These are phyloP conservation scores for Gyromitra esculenta DNA, from an alignment of 2,329 filamentous ascomycete species.

Conservation along the genomic window DNA sequence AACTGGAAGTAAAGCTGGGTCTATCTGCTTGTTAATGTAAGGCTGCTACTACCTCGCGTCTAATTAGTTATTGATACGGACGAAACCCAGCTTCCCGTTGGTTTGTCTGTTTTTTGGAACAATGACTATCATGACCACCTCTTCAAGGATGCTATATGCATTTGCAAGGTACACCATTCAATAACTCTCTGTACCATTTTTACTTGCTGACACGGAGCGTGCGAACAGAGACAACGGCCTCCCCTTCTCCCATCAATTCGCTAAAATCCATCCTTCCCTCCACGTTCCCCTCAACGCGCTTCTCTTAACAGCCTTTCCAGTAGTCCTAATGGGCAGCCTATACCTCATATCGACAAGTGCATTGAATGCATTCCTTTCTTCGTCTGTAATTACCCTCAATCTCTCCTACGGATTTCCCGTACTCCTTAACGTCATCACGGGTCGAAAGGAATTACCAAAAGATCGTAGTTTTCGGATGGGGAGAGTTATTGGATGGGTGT, in stretches of 20 bases:
- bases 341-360: conserved; percentile 74
- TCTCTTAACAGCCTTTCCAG: conserved; percentile 68
- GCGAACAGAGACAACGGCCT: conserved; percentile 70
- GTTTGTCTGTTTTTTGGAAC: conserved; percentile 72
- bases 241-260: conserved; percentile 70
- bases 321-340: conserved; percentile 75
- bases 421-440: conserved; percentile 73
- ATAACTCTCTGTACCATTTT: neutral
- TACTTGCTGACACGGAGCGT: neutral
- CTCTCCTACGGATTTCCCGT: conserved; percentile 80
- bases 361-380: conserved; percentile 76
- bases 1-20: conserved; percentile 67
- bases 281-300: conserved; percentile 74
- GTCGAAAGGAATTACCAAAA: conserved; percentile 72
- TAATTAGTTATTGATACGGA: neutral
- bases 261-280: conserved; percentile 69
- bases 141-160: conserved; percentile 73
- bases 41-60: conserved; percentile 59
- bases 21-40: conserved; percentile 45
- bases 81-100: conserved; percentile 70
- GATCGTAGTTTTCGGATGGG: conserved; percentile 68
- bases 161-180: conserved; percentile 63
- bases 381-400: conserved; percentile 76
- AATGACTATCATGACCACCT: conserved; percentile 73
- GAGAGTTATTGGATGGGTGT: conserved; percentile 68